Base-by-base conservation (phyloP, 2,329 filamentous ascomycete species). In the Aureobasidium sp. region DNA sequence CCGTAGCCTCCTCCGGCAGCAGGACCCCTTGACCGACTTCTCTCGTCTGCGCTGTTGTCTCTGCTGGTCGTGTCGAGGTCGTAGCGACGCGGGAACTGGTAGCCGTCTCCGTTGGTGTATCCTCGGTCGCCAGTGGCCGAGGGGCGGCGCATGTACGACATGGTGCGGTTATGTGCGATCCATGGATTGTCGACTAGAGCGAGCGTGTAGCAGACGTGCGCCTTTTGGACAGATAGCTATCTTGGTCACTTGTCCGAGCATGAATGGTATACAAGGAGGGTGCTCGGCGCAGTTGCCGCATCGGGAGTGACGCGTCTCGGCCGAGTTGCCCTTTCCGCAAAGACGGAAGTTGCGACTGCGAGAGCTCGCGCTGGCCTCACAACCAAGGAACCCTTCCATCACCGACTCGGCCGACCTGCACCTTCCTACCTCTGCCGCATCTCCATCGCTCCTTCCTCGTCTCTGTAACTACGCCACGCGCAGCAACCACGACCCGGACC, bases 1-100 rank as follows among this genome's bases (percentile, higher is more conserved):
- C 46, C 47, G 50, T 69, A 69, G 50, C 72, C 74, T 15, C 73
- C 73, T 64, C 75, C 75, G 33, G 74, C 74, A 25, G 70, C 73
- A 5, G 74, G 70, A 7, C 74, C 69, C 37, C 73, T 65, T 11
- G 68, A 66, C 23, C 69, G 68, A 54, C 64, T 66, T 8, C 74
- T 68, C 42, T 71, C 70, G 27, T 72, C 70, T 29, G 69, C 69
- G 60, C 69, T 72, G 27, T 67, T 71, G 49, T 70, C 71, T 29
- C 68, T 65, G 53, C 68, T 73, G 60, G 68, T 70, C 40, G 63
- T 55, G 37, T 73, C 70, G 62, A 70, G 68, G 57, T 73, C 69
- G 65, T 70, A 73, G 54, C 70, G 69, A 11, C 65, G 67, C 19
- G 73, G 55, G 31, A 64, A 42, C 67, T 71, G 50, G 64, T 67